A percentile compares a stretch with the other conserved stretches of the same genome.
These are phyloP conservation scores for Globisporangium perplexum DNA, from an alignment of 352 stramenopile genomes.

Conservation along the genomic window DNA sequence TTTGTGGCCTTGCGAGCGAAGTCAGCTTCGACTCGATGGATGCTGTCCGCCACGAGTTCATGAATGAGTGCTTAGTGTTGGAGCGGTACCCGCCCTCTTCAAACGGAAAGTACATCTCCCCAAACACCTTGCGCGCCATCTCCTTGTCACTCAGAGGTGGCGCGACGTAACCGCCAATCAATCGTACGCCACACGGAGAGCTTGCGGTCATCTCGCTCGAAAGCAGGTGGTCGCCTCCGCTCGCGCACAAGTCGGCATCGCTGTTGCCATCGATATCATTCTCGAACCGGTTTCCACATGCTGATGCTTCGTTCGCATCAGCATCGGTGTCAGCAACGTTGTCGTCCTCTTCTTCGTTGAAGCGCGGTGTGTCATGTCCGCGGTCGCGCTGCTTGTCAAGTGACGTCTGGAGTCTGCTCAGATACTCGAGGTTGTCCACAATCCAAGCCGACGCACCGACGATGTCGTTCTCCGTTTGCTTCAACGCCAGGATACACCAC, in stretches of 20 bases:
- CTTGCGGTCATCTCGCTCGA: not conserved
- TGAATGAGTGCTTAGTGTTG: slow-evolving; percentile 33
- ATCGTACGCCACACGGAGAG: not conserved
- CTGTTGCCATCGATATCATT: not conserved
- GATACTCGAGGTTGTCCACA: slow-evolving; percentile 91
- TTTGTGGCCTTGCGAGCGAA: not conserved
- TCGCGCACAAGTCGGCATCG: not conserved
- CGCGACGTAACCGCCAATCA: not conserved
- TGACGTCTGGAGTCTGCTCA: slow-evolving; percentile 76
- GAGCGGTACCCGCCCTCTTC: slow-evolving; percentile 70
- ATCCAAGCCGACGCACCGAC: slow-evolving; percentile 90
- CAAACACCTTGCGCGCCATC: slow-evolving; percentile 78
- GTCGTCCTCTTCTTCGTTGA: slow-evolving; percentile 74
- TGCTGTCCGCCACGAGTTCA: slow-evolving; percentile 21
- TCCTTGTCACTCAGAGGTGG: slow-evolving; percentile 68
- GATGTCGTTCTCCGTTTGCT: slow-evolving; percentile 90
- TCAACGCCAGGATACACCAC: slow-evolving; percentile 88
- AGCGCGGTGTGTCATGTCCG: slow-evolving; percentile 23
- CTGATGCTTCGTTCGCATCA: not conserved
- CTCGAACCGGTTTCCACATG: no score
- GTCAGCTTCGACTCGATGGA: slow-evolving; percentile 25
- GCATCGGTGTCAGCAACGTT: not conserved
- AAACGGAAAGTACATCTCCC: slow-evolving; percentile 84
- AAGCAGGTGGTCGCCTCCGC: not conserved
- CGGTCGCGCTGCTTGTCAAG: slow-evolving; percentile 64